A percentile compares a stretch with the other conserved stretches of the same genome.
Conservation (phyloP, 192 early-diverging fungal genomes). For the Dissophora ornata region DNA sequence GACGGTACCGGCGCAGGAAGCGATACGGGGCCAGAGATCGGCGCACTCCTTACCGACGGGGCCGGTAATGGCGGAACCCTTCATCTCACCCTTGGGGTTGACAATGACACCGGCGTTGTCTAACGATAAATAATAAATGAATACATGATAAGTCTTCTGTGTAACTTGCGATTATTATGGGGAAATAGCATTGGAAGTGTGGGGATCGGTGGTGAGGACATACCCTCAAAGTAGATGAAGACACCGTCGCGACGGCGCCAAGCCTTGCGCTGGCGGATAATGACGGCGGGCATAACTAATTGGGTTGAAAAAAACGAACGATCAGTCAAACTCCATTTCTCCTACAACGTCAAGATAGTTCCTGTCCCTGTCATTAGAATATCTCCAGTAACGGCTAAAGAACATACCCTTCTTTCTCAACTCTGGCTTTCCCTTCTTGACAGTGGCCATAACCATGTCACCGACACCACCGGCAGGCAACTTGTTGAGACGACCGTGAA, state of each 20-base stretch:
- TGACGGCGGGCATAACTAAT: constrained; percentile 97
- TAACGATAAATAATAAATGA: constrained; percentile 82
- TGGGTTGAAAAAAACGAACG: neutral
- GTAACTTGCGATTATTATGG: no score
- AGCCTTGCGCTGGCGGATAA: constrained; percentile 99
- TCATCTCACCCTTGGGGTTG: constrained; percentile 99
- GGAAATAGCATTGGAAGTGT: neutral
- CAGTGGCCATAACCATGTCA: constrained; percentile 99
- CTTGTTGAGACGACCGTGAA: constrained; percentile 96
- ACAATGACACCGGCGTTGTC: constrained; percentile 99
- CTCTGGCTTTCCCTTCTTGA: constrained; percentile 99
- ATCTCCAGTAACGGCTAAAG: neutral
- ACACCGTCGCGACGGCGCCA: constrained; percentile 99
- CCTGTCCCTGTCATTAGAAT: no score
- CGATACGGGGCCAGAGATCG: constrained; percentile 98
- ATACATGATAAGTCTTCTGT: no score
- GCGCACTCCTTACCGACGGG: constrained; percentile 99
- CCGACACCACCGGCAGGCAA: constrained; percentile 98
- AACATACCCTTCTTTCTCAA: constrained; percentile 97
- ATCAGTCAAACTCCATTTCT: no score
- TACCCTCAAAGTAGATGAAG: constrained; percentile 97
- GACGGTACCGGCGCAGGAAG: constrained; percentile 73
- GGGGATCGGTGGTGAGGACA: no score
- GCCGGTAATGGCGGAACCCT: constrained; percentile 99
- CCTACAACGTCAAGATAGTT: no score